phyloP scores from a whole-genome alignment of 805 yeast genomes.

The Yamadazyma laniorum region DNA sequence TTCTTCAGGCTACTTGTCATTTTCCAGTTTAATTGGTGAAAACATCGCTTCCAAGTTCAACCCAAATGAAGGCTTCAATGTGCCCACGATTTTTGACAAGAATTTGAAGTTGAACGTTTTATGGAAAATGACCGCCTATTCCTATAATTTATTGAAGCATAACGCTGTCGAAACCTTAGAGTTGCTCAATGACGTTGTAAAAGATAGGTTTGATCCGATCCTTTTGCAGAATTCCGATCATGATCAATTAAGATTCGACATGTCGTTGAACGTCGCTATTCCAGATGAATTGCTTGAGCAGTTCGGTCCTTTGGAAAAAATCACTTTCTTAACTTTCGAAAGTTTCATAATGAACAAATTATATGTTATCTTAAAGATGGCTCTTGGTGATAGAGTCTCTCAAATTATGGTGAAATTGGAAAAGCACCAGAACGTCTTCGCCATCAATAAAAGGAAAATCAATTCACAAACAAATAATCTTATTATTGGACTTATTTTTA shows the following conservation, averaged over 20 bases:
- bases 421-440: constrained; percentile 26
- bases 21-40: constrained; percentile 55
- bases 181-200: constrained; percentile 72
- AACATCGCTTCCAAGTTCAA: constrained; percentile 42
- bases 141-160: constrained; percentile 59
- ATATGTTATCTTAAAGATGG: constrained; percentile 54
- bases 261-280: constrained; percentile 52
- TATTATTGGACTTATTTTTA: constrained; percentile 63
- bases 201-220: constrained; percentile 78
- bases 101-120: constrained; percentile 73
- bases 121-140: constrained; percentile 73
- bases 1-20: constrained; percentile 63
- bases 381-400: constrained; percentile 50
- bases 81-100: constrained; percentile 76
- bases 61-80: constrained; percentile 55
- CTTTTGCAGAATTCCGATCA: constrained; percentile 61
- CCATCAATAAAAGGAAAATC: constrained; percentile 56
- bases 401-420: constrained; percentile 35
- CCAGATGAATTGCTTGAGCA: constrained; percentile 39
- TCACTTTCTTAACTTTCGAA: constrained; percentile 67
- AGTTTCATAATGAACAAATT: constrained; percentile 62
- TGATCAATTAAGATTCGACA: constrained; percentile 64
- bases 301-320: constrained; percentile 70
- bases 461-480: constrained; percentile 26
- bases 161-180: constrained; percentile 68